Evolutionary conservation across 768 basidiomycete species (phyloP).

Genomic region (Phanerodontia chrysosporium): DNA sequence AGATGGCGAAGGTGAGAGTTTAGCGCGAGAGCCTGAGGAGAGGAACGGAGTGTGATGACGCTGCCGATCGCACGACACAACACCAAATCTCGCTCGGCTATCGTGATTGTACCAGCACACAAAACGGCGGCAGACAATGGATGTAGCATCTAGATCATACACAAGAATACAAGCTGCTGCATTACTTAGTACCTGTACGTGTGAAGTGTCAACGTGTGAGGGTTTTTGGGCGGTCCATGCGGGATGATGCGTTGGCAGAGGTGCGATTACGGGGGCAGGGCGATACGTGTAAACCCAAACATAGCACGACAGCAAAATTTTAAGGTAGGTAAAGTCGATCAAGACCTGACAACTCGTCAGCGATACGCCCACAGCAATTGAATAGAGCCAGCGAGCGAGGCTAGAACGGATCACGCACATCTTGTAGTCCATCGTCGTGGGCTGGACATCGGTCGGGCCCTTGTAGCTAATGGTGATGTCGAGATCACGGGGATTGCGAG

Average conservation of each 20-base stretch:
- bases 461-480: slow-evolving; percentile 82
- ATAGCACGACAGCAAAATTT: slow-evolving; percentile 9
- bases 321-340: slow-evolving; percentile 29
- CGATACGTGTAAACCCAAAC: slow-evolving; percentile 4
- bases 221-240: slow-evolving; percentile 6
- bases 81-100: neutral
- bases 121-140: neutral
- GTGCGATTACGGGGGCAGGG: neutral
- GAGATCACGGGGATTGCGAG: slow-evolving; percentile 89
- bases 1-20: neutral
- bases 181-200: slow-evolving; percentile 9
- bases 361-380: slow-evolving; percentile 31
- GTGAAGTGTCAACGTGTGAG: neutral
- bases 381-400: slow-evolving; percentile 12
- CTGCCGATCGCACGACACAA: slow-evolving; percentile 4
- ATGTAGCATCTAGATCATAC: slow-evolving; percentile 2
- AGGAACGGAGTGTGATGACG: slow-evolving; percentile 3
- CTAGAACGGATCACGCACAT: slow-evolving; percentile 64
- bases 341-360: slow-evolving; percentile 78
- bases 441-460: slow-evolving; percentile 19
- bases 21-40: neutral
- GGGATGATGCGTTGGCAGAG: neutral
- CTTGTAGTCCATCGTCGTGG: slow-evolving; percentile 61
- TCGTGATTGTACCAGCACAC: neutral
- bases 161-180: neutral